Conservation (phyloP, 225 moss, liverwort and hornwort genomes). For the Thuidium tamariscinum region DNA sequence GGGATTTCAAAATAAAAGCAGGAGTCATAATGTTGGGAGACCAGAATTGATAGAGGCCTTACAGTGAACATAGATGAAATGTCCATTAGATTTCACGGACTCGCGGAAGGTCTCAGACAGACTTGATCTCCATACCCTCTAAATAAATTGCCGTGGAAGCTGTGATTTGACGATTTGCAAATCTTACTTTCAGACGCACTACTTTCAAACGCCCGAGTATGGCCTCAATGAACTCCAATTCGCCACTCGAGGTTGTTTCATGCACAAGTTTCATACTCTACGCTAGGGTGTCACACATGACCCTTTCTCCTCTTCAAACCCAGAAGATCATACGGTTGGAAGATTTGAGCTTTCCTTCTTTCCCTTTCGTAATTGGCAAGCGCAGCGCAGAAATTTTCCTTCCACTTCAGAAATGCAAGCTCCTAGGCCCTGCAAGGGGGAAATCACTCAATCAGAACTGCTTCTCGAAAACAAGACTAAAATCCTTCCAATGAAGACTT, state of each 20-base stretch:
- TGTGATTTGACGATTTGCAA: background rate
- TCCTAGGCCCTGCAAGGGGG: conserved; percentile 9
- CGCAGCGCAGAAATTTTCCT: background rate
- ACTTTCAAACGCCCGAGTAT: background rate
- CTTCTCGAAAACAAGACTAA: background rate
- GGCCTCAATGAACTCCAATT: background rate
- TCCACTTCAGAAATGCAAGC: background rate
- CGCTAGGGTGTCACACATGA: background rate
- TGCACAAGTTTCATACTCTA: conserved; percentile 4
- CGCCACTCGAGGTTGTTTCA: background rate
- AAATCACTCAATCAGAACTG: background rate
- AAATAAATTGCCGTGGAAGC: background rate
- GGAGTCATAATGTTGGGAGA: background rate
- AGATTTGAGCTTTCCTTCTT: background rate
- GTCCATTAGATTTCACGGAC: background rate
- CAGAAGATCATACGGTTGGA: background rate
- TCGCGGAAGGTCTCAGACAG: background rate
- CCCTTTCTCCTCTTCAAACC: background rate
- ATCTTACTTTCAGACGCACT: background rate
- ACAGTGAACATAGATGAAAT: conserved; percentile 5
- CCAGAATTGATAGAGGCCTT: background rate
- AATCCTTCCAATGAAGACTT: background rate
- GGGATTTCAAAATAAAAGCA: background rate
- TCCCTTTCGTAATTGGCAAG: background rate
- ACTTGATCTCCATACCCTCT: background rate